Evolutionary conservation across 306 rosid species (phyloP), one percentile per base, ranked within the genome.

Genomic region (Rubus idaeus): DNA sequence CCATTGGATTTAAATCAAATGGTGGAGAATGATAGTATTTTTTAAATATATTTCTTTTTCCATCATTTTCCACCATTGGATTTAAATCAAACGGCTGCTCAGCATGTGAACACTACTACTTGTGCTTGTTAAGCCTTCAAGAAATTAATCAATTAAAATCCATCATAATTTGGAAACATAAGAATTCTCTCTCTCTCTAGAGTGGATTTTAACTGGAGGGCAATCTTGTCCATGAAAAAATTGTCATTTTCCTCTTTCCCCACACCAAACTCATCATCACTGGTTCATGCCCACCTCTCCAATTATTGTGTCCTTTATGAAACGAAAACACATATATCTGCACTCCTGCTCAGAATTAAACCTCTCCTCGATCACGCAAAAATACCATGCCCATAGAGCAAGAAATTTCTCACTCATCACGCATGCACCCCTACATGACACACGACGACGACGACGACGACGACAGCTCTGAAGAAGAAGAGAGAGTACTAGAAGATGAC

Each of bases 301-400:
- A 78, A 81, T 87, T 76, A 87, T 87, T 83, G 79, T 60, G 26
- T 77, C 56, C 56, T 71, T 68, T 12, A 73, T 49, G 44, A 62
- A 64, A 37, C 69, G 39, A 63, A 3, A 42, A 8, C 21, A 30
- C 69, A 8, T 3, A 58, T 16, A 45, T 45, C 62, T 5, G 69
- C 45, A 69, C 23, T 26, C 57, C 55, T 57, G 17, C 35, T 44
- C 77, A 14, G 68, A 62, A 62, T 30, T 17, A 13, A 13, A 62
- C 4, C 14, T 5, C 67, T 5, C 69, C 69, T 64, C 44, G 47
- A 64, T 64, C 47, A 37, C 44, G 17, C n/a, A 61, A 13, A 39
- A 5, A 5, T 77, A 30, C 85, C 80, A 92, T 89, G 97, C 85
- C 90, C 56, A 75, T 75, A 39, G 74, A 71, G 12, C 81, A 71